These are phyloP conservation scores for Boletus pseudo-olivaceus DNA, from an alignment of 768 basidiomycete genomes.

Conservation along the genomic window DNA sequence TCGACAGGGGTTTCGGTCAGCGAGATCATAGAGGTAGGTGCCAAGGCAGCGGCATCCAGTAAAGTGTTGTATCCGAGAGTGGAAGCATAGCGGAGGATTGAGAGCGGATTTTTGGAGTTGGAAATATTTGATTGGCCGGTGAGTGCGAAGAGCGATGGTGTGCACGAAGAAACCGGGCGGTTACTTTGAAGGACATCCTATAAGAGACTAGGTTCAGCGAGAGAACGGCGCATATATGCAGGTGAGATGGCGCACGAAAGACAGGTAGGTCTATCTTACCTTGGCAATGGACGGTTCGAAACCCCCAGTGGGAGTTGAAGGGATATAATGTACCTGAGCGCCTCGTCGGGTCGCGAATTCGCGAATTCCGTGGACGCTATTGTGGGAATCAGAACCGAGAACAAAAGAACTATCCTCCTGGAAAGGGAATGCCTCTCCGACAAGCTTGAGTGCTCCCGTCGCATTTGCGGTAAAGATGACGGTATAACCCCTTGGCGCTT, in stretches of 20 bases:
- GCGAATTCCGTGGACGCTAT: conserved; percentile 80
- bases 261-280: conserved; percentile 37
- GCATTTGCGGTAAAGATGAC: conserved; percentile 83
- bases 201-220: neutral
- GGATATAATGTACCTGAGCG: conserved; percentile 60
- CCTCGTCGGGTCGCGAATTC: conserved; percentile 60
- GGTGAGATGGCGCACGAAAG: neutral
- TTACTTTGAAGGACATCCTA: conserved; percentile 55
- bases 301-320: conserved; percentile 61
- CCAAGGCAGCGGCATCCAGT: conserved; percentile 81
- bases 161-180: conserved; percentile 36
- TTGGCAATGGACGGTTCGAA: conserved; percentile 55
- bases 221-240: conserved; percentile 20
- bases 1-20: conserved; percentile 67
- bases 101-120: conserved; percentile 67
- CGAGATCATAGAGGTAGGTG: conserved; percentile 66
- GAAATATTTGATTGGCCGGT: conserved; percentile 84
- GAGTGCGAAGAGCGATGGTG: conserved; percentile 64
- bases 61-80: conserved; percentile 70
- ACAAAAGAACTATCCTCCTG: conserved; percentile 53
- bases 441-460: conserved; percentile 72
- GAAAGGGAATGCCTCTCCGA: conserved; percentile 81
- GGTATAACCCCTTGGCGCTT: conserved; percentile 70
- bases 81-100: conserved; percentile 59
- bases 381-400: conserved; percentile 76